Conservation (phyloP, 768 basidiomycete species). For the Russula griseocarnosa region DNA sequence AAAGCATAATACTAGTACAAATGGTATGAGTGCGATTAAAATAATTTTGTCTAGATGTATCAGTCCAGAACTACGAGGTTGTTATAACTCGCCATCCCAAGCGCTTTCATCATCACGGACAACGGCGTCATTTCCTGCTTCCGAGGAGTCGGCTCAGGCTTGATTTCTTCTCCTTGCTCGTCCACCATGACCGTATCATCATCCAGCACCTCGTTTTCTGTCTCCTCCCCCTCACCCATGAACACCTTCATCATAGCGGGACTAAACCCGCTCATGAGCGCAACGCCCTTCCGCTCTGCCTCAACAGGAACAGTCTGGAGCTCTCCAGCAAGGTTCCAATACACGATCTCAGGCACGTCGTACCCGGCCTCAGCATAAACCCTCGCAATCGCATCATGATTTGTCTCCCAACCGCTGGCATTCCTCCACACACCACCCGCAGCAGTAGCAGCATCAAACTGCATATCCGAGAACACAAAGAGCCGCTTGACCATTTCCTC, state of each 20-base stretch:
- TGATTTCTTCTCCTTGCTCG: constrained; percentile 39
- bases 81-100: constrained; percentile 50
- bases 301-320: constrained; percentile 45
- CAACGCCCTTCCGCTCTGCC: constrained; percentile 55
- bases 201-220: constrained; percentile 31
- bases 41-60: constrained; percentile 14
- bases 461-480: constrained; percentile 78
- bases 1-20: neutral
- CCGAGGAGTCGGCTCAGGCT: constrained; percentile 24
- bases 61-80: constrained; percentile 56
- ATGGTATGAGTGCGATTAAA: neutral
- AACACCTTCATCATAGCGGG: constrained; percentile 68
- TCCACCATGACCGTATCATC: constrained; percentile 33
- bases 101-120: constrained; percentile 39
- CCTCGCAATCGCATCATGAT: constrained; percentile 51
- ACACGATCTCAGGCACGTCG: constrained; percentile 68
- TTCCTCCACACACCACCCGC: constrained; percentile 3
- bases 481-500: constrained; percentile 74
- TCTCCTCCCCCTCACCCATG: constrained; percentile 49
- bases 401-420: constrained; percentile 52
- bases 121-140: constrained; percentile 37
- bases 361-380: constrained; percentile 62
- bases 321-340: constrained; percentile 53
- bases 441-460: constrained; percentile 58
- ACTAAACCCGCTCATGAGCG: constrained; percentile 67